phyloP scores from a whole-genome alignment of 1,139 yeast genomes.

The Hansenula lynferdii region DNA sequence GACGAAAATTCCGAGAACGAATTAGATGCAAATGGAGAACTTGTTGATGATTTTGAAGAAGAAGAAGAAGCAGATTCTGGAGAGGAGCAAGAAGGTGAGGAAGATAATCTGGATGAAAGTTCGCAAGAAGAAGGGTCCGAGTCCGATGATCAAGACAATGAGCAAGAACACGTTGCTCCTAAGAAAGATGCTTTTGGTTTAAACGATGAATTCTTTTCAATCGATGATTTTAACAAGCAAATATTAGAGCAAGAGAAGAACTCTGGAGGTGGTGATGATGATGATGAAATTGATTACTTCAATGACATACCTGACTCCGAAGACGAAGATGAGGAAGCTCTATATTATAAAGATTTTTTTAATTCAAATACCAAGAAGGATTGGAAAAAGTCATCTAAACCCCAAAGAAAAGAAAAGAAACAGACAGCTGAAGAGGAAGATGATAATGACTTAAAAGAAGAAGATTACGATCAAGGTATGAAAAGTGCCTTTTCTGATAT shows the following conservation, averaged over 20 bases:
- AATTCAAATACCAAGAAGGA: constrained; percentile 22
- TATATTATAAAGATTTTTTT: constrained; percentile 71
- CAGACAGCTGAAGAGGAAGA: constrained; percentile 26
- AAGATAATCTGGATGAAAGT: constrained; percentile 17
- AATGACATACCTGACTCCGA: constrained; percentile 49
- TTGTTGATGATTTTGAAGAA: constrained; percentile 18
- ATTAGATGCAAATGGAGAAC: constrained; percentile 13
- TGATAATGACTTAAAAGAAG: constrained; percentile 35
- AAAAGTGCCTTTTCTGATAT: constrained; percentile 59
- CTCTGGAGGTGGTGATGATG: constrained; percentile 40
- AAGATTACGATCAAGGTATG: constrained; percentile 52
- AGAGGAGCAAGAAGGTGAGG: constrained; percentile 12
- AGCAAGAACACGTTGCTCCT: constrained; percentile 13
- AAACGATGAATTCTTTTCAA: constrained; percentile 80
- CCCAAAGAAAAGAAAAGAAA: constrained; percentile 14
- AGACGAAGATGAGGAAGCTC: constrained; percentile 58
- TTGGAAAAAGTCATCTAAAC: constrained; percentile 10
- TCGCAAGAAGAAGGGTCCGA: constrained; percentile 13
- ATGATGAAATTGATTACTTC: constrained; percentile 60
- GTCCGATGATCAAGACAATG: constrained; percentile 15
- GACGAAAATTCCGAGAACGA: constrained; percentile 20
- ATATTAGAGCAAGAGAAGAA: constrained; percentile 62
- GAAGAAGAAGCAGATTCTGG: constrained; percentile 13
- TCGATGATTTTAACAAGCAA: constrained; percentile 83
- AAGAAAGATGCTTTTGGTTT: constrained; percentile 46